Percentiles rank a stretch among this genome's conserved stretches.
These are phyloP conservation scores for Aspergillus sclerotiicarbonarius DNA, from an alignment of 495 filamentous ascomycete genomes.

Conservation along the genomic window DNA sequence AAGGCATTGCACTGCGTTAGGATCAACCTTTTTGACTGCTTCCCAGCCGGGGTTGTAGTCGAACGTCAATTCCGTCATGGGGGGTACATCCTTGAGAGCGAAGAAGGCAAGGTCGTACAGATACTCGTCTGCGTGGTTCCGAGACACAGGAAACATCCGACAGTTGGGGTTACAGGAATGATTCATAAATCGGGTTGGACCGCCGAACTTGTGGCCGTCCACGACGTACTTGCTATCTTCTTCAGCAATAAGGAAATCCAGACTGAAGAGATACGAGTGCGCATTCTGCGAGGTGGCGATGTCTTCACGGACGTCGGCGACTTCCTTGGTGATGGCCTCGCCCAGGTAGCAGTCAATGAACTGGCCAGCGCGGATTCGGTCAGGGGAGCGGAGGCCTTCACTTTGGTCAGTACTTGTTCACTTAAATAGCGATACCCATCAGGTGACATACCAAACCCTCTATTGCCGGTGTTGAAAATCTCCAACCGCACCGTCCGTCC, in stretches of 20 bases:
- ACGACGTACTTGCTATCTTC: conserved; percentile 47
- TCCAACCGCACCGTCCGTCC: conserved; percentile 73
- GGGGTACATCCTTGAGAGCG: conserved; percentile 64
- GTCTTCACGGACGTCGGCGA: conserved; percentile 64
- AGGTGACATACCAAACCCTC: conserved; percentile 72
- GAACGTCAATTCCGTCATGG: conserved; percentile 77
- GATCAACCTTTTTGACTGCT: conserved; percentile 47
- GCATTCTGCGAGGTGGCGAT: conserved; percentile 36
- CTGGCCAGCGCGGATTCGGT: conserved; percentile 69
- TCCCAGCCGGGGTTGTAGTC: conserved; percentile 70
- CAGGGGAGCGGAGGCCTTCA: conserved; percentile 65
- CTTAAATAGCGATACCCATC: not conserved
- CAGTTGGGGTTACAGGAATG: conserved; percentile 72
- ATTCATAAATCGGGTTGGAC: conserved; percentile 61
- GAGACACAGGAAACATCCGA: conserved; percentile 78
- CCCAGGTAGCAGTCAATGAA: conserved; percentile 89
- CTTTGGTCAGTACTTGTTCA: conserved; percentile 6
- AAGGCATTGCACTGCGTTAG: conserved; percentile 60
- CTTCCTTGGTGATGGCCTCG: conserved; percentile 73
- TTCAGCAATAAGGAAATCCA: conserved; percentile 72
- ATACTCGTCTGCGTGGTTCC: conserved; percentile 67
- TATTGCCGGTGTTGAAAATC: conserved; percentile 73
- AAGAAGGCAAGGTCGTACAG: conserved; percentile 91
- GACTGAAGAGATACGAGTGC: conserved; percentile 72
- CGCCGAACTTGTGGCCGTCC: conserved; percentile 60